A percentile compares a stretch with the other conserved stretches of the same genome.
Evolutionary conservation across 176 grass and related monocot species (phyloP).

Genomic region (Cenchrus fungigraminus): DNA sequence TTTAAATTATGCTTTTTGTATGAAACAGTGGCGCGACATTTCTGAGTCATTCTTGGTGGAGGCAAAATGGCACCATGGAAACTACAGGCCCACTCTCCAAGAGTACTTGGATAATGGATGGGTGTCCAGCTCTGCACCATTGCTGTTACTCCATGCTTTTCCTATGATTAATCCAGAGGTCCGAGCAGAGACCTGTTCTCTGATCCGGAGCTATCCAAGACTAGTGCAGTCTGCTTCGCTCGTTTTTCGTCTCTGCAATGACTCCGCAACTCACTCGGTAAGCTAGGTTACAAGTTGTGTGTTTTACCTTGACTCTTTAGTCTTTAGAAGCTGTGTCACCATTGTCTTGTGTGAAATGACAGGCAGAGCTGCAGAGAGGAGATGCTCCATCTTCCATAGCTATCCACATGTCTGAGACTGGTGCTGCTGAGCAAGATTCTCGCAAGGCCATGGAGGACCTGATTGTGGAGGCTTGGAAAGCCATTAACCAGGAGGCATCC

Average conservation of each 20-base stretch:
- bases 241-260: conserved; percentile 55
- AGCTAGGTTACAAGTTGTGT: neutral
- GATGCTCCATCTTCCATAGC: conserved; percentile 53
- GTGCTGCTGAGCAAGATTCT: conserved; percentile 30
- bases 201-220: neutral
- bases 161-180: neutral
- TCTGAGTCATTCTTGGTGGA: conserved; percentile 42
- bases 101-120: conserved; percentile 52
- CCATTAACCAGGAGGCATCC: conserved; percentile 40
- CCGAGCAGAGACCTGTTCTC: neutral
- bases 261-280: conserved; percentile 50
- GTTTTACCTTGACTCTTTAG: too few species aligned
- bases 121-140: conserved; percentile 35
- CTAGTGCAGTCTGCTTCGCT: conserved; percentile 37
- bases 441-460: conserved; percentile 36
- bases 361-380: conserved; percentile 52
- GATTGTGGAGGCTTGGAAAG: conserved; percentile 41
- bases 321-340: neutral
- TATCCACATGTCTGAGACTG: conserved; percentile 41
- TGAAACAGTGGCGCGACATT: conserved; percentile 49
- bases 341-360: neutral
- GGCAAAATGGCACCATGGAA: conserved; percentile 58
- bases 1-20: neutral
- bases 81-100: conserved; percentile 17
- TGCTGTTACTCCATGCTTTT: conserved; percentile 38